Evolutionary conservation across 23 red algal genomes (phyloP).

Genomic region (Chondrus crispus): DNA sequence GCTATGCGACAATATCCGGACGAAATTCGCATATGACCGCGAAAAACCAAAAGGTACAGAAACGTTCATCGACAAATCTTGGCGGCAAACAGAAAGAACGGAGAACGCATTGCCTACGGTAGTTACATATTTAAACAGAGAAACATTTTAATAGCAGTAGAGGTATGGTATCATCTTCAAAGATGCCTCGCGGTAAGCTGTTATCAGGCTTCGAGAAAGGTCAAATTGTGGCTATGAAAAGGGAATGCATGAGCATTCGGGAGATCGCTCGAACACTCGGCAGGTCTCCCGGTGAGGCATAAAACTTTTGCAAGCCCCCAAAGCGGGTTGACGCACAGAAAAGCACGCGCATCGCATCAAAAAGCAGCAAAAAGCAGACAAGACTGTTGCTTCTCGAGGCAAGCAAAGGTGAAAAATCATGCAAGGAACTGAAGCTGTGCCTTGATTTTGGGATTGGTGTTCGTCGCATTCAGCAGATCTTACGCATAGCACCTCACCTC

Average conservation of each 20-base stretch:
- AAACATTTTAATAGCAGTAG: too few relatives aligned
- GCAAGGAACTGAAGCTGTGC: not conserved
- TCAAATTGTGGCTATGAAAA: not conserved
- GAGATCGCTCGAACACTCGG: not conserved
- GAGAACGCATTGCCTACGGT: too few relatives aligned
- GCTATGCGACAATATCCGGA: too few relatives aligned
- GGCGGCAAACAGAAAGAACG: too few relatives aligned
- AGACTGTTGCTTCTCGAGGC: not conserved
- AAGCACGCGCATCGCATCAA: not conserved
- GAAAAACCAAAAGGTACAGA: too few relatives aligned
- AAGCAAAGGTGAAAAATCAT: not conserved
- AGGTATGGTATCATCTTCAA: too few relatives aligned
- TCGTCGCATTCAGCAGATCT: not conserved
- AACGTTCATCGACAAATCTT: too few relatives aligned
- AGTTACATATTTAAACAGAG: too few relatives aligned
- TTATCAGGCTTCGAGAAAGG: not conserved
- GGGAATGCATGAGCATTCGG: not conserved
- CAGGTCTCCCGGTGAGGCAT: not conserved
- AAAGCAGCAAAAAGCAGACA: not conserved
- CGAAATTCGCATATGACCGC: too few relatives aligned
- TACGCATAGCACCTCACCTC: not conserved
- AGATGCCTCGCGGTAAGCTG: not conserved
- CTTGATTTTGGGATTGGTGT: not conserved
- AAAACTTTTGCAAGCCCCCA: not conserved
- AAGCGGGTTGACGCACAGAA: not conserved